These are phyloP conservation scores for Mycotypha africana DNA, from an alignment of 371 early-diverging fungal genomes.

Conservation along the genomic window DNA sequence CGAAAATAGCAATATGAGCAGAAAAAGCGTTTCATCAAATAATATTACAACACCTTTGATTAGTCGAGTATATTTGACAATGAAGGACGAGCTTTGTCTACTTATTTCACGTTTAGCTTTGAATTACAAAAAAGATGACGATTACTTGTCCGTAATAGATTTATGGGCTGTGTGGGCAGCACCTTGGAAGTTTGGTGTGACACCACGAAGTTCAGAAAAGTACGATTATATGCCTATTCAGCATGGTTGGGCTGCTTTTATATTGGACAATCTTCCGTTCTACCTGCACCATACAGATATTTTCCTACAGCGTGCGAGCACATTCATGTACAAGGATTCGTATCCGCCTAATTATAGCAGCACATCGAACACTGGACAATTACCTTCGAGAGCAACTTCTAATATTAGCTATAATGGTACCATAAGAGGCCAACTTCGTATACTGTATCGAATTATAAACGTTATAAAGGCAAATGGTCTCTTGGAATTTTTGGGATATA, in stretches of 20 bases:
- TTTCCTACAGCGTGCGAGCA: constrained; percentile 19
- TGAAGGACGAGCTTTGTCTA: constrained; percentile 22
- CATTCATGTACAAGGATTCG: constrained; percentile 10
- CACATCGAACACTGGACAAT: background rate
- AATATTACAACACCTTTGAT: background rate
- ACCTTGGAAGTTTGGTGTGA: constrained; percentile 24
- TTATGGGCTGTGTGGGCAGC: constrained; percentile 33
- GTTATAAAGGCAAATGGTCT: constrained; percentile 16
- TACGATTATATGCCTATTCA: constrained; percentile 5
- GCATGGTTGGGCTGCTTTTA: constrained; percentile 18
- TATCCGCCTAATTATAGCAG: background rate
- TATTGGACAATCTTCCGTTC: constrained; percentile 26
- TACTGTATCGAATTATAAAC: constrained; percentile 20
- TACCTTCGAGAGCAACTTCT: too few relatives aligned
- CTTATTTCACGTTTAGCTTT: constrained; percentile 26
- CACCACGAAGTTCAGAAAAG: background rate
- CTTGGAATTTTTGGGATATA: constrained; percentile 6
- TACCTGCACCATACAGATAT: constrained; percentile 25
- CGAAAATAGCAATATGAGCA: too few relatives aligned
- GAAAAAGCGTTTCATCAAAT: too few relatives aligned
- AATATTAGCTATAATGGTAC: too few relatives aligned
- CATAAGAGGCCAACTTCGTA: constrained; percentile 18
- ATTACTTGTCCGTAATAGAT: constrained; percentile 20
- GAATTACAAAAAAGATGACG: constrained; percentile 28
- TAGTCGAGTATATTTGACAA: constrained; percentile 3